Evolutionary conservation across 441 rosid genomes (phyloP).

Genomic region (Aquilaria agallochum): DNA sequence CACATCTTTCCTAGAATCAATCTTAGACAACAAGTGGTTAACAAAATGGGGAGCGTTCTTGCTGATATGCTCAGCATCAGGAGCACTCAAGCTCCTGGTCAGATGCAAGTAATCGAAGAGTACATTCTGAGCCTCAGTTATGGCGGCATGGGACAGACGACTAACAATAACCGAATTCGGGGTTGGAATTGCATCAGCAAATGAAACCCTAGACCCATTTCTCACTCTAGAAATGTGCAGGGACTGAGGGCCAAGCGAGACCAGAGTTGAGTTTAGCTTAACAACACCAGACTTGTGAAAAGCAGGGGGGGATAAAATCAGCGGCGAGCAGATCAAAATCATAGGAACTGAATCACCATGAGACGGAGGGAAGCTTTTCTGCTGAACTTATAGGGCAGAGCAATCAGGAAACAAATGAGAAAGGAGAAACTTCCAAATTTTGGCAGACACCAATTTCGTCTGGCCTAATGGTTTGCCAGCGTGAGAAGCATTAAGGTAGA

Average conservation of each 20-base stretch:
- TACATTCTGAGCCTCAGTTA: constrained; percentile 48
- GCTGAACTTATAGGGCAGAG: too few relatives aligned
- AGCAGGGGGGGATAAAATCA: constrained; percentile 21
- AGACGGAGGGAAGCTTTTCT: too few relatives aligned
- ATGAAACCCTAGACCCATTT: constrained; percentile 14
- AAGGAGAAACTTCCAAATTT: too few relatives aligned
- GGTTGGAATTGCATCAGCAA: constrained; percentile 20
- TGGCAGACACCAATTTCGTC: too few relatives aligned
- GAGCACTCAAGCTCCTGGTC: constrained; percentile 49
- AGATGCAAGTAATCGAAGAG: constrained; percentile 69
- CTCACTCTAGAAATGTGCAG: constrained; percentile 24
- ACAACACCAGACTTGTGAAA: constrained; percentile 17
- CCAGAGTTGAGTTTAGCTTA: constrained; percentile 22
- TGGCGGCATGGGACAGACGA: constrained; percentile 35
- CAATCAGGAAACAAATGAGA: too few relatives aligned
- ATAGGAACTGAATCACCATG: too few relatives aligned
- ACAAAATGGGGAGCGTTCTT: constrained; percentile 61
- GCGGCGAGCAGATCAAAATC: too few relatives aligned
- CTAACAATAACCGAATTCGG: constrained; percentile 19
- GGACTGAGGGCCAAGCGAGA: constrained; percentile 26
- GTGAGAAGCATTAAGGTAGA: too few relatives aligned
- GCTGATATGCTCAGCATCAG: constrained; percentile 83
- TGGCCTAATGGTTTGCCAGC: too few relatives aligned
- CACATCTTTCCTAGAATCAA: constrained; percentile 41
- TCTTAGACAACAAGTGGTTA: constrained; percentile 40